phyloP scores from a whole-genome alignment of 2,329 filamentous ascomycete species.

The Stachybotrys echinatus region DNA sequence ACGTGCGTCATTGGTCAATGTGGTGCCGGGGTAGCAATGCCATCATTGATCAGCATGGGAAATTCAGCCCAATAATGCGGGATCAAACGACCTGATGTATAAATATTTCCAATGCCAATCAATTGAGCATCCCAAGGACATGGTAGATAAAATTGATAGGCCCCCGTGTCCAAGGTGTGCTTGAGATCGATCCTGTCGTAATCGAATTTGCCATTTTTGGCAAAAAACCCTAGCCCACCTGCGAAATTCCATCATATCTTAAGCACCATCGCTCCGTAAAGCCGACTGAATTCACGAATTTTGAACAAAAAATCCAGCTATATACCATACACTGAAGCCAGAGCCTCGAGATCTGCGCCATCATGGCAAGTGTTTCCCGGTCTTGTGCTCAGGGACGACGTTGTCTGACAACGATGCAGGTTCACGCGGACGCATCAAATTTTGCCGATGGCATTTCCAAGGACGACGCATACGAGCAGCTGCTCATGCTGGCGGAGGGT shows the following conservation, averaged over 20 bases:
- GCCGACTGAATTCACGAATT: too few species aligned
- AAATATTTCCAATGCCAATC: neutral
- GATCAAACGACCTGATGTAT: too few species aligned
- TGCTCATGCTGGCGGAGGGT: slow-evolving; percentile 63
- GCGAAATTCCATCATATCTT: neutral
- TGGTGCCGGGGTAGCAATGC: too few species aligned
- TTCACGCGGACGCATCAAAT: slow-evolving; percentile 75
- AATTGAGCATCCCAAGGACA: too few species aligned
- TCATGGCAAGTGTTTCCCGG: neutral
- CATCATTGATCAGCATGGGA: neutral
- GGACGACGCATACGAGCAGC: slow-evolving; percentile 67
- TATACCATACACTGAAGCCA: too few species aligned
- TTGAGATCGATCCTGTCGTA: neutral
- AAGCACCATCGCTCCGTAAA: too few species aligned
- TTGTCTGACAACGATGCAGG: slow-evolving; percentile 33
- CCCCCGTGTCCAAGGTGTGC: too few species aligned
- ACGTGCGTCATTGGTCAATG: neutral
- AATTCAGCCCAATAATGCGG: too few species aligned
- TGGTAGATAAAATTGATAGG: too few species aligned
- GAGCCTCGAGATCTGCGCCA: too few species aligned
- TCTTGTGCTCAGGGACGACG: neutral
- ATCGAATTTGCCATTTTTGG: neutral
- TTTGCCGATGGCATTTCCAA: slow-evolving; percentile 65
- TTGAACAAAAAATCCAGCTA: too few species aligned
- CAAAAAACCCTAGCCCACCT: neutral